Conservation (phyloP, 352 stramenopile genomes). For the Elongisporangium prolatum region DNA sequence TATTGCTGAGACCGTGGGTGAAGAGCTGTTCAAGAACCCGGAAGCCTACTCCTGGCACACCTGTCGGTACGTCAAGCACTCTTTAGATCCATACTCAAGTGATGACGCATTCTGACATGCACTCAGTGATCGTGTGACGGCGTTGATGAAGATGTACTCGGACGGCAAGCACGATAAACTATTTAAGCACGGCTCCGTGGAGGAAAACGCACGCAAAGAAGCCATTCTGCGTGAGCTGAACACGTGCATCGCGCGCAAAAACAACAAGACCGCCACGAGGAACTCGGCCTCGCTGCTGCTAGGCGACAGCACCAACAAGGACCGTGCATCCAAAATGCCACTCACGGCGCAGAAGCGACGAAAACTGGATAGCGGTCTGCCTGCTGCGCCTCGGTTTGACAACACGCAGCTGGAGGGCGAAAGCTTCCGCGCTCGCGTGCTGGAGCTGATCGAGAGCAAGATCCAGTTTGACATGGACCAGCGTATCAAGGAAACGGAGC, state of each 20-base stretch:
- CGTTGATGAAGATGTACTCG: conserved; percentile 73
- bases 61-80: conserved; percentile 41
- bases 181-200: conserved; percentile 70
- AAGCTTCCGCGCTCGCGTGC: conserved; percentile 50
- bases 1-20: conserved; percentile 55
- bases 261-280: conserved; percentile 34
- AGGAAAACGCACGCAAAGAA: conserved; percentile 70
- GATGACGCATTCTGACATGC: conserved; percentile 5
- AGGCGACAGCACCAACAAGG: conserved; percentile 15
- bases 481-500: conserved; percentile 63
- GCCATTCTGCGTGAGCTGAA: conserved; percentile 60
- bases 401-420: conserved; percentile 23
- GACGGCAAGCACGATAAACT: conserved; percentile 81
- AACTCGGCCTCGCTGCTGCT: conserved; percentile 8
- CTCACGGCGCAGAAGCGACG: conserved; percentile 15
- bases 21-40: conserved; percentile 60
- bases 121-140: conserved; percentile 73
- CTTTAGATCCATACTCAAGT: background rate
- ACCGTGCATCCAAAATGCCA: conserved; percentile 9
- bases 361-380: conserved; percentile 14
- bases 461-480: conserved; percentile 84
- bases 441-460: conserved; percentile 77
- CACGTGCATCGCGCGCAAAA: conserved; percentile 35
- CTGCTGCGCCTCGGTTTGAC: conserved; percentile 1
- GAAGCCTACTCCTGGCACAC: conserved; percentile 80